A percentile compares a stretch with the other conserved stretches of the same genome.
phyloP scores from a whole-genome alignment of 257 asterid species.

The Solanum virginianum region DNA sequence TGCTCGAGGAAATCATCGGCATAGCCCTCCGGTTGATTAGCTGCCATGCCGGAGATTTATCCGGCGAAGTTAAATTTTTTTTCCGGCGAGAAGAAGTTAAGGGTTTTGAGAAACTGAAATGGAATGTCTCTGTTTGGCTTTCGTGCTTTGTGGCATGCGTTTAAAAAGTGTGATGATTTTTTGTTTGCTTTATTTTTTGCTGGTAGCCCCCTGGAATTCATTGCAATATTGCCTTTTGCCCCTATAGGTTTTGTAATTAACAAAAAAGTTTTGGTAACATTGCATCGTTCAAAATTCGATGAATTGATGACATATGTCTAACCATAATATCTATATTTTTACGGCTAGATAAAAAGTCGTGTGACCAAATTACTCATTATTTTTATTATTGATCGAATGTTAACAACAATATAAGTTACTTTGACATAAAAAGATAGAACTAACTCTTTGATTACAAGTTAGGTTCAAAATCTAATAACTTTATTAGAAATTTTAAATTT shows the following conservation, averaged over 20 bases:
- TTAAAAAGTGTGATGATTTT: slow-evolving; percentile 18
- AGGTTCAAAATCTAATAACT: not conserved
- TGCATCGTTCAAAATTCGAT: not conserved
- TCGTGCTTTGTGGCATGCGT: slow-evolving; percentile 14
- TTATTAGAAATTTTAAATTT: not conserved
- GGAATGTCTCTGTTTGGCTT: slow-evolving; percentile 13
- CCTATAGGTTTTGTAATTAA: not conserved
- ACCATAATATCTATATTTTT: not conserved
- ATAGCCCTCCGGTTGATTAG: slow-evolving; percentile 49
- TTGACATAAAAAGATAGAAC: not conserved
- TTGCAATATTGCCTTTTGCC: not conserved
- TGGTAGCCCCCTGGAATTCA: not conserved
- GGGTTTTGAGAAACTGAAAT: not conserved
- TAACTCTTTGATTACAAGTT: not conserved
- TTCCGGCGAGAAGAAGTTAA: not conserved
- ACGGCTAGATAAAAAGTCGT: not conserved
- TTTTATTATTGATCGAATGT: not conserved
- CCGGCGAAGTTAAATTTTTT: slow-evolving; percentile 5
- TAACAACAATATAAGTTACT: not conserved
- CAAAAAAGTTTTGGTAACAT: not conserved
- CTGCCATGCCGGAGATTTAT: slow-evolving; percentile 29
- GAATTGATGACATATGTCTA: not conserved
- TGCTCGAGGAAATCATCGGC: slow-evolving; percentile 79
- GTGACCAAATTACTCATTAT: not conserved
- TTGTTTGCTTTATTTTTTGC: not conserved